Base-by-base conservation (phyloP, 768 basidiomycete genomes). In the Megacollybia marginata region DNA sequence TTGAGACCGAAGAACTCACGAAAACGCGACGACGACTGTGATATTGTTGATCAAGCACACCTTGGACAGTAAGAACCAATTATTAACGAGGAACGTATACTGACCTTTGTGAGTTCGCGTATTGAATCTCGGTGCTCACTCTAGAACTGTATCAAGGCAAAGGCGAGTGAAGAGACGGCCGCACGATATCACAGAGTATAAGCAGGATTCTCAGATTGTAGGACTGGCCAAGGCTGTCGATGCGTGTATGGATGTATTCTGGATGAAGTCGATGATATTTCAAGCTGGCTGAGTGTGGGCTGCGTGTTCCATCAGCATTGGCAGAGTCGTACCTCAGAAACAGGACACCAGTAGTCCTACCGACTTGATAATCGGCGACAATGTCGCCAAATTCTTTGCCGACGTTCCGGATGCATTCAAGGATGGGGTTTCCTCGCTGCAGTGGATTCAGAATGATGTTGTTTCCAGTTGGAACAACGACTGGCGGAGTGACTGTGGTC, bases 201-300 rank as follows among this genome's bases (percentile, higher is more conserved):
- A 99, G 78, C 31, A 98, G 71, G 49, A 99, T 79, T 44, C 96
- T 72, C 13, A 98, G 75, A 52, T 78, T 87, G 65, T 92, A 98
- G 2, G 81, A 79, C 33, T 76, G 76, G 4, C 85, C 88, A 16
- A 99, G 80, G 56, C 83, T 85, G 58, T 92, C 87, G 51, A 99
- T 92, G 11, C 96, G 84, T 46, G 79, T 78, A 63, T 92, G 90
- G 50, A 99, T 85, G 63, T 99, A 99, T 65, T 98, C 96, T 12
- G 96, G 96, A 65, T 98, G 96, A 12, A 99, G 78, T 46, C 94
- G 87, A 59, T 98, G 94, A 57, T 98, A 98, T 59, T 83, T 88
- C 55, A 98, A 64, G 62, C 96, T 52, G 2, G 16, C 32, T 9
- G 9, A 18, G 15, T 15, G 50, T 18, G 43, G 47, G 16, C 18